Evolutionary conservation across 176 grass and related monocot genomes (phyloP).

Genomic region (Poa annua): DNA sequence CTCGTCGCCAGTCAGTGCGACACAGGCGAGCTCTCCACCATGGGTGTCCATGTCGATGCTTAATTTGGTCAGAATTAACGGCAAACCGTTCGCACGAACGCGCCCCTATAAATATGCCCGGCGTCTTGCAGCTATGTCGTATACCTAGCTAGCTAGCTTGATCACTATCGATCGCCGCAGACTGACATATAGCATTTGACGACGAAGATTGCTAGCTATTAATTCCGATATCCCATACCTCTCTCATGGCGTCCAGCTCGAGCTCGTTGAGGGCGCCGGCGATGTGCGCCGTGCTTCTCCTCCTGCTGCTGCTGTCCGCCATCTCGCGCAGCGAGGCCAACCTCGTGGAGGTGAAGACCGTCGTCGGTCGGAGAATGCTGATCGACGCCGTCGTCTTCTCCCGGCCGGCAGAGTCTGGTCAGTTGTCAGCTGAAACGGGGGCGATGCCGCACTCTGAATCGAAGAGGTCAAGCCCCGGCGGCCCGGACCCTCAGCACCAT

Average conservation of each 20-base stretch:
- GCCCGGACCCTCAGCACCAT: constrained; percentile 72
- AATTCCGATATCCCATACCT: not conserved
- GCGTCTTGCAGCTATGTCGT: not conserved
- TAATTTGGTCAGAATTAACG: not conserved
- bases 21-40: not conserved
- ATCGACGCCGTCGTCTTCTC: not conserved
- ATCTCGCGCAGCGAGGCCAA: not conserved
- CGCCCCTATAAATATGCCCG: not conserved
- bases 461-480: constrained; percentile 58
- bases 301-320: constrained; percentile 11
- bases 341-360: not conserved
- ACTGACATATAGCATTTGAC: constrained; percentile 28
- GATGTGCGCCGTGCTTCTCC: not conserved
- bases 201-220: not conserved
- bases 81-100: not conserved
- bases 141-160: not conserved
- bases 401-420: not conserved
- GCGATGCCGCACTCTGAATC: constrained; percentile 39
- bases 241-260: constrained; percentile 27
- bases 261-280: not conserved
- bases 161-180: not conserved
- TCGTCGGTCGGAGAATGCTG: constrained; percentile 44
- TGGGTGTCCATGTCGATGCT: not conserved
- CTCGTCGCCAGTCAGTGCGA: constrained; percentile 18
- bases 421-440: not conserved